Evolutionary conservation across 139 green algal species (phyloP), one percentile per base, ranked within the genome.

Genomic region (Penium margaritaceum): DNA sequence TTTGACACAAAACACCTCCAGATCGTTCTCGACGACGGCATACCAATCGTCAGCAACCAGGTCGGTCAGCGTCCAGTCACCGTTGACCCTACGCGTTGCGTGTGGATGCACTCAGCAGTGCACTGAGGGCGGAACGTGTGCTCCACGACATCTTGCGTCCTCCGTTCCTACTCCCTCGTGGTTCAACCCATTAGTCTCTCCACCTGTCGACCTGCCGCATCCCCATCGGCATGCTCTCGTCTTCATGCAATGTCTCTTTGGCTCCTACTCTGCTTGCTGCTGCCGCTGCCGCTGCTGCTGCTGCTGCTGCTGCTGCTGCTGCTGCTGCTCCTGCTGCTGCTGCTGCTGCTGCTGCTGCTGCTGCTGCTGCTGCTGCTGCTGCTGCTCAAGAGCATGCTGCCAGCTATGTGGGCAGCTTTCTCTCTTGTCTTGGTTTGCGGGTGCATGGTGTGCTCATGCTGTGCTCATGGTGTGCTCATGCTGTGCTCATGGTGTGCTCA

Each of bases 1-100:
- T 78, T 78, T 41, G 70, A 78, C 70, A 78, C 70, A 21, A 68
- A 75, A 7, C 14, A 19, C 6, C 70, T 78, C 5, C 57, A 78
- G 36, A 77, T 21, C 53, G 46, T 78, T 34, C 58, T 78, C 4
- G 70, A 78, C 21, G n/a, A 75, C 3, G 61, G 32, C 19, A 78
- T 78, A 29, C 60, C 61, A 36, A 14, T 78, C 15, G 70, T 62
- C 62, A 78, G 70, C 32, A 78, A 78, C 24, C 70, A 78, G 62
- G 67, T 75, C 5, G 9, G 41, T 12, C 9, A 12, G 41, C 41
- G 12, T 51, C 9, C 41, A 12, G 9, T 9, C 12, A 9, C 41
- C 12, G 9, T 9, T 51, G 41, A 21, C 9, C 41, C 9, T 51
- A 12, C 9, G 12, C 12, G 41, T 51, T 51, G 41, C 9, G 41